These are phyloP conservation scores for Exutisphaerella laricina DNA, from an alignment of 2,329 filamentous ascomycete species.

Conservation along the genomic window DNA sequence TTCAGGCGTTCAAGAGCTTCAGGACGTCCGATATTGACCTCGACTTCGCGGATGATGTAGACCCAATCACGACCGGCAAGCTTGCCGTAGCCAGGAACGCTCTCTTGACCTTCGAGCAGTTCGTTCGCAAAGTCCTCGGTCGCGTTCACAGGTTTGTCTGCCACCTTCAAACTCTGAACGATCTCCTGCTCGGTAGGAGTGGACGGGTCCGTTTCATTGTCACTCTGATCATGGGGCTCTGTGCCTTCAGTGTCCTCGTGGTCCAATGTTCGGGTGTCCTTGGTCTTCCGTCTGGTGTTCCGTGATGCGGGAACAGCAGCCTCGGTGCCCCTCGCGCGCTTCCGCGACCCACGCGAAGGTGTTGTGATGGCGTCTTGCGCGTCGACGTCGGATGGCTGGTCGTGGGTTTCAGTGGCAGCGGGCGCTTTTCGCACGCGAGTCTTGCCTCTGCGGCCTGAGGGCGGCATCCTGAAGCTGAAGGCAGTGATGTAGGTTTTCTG, in stretches of 20 bases:
- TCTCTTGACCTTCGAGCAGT: constrained; percentile 42
- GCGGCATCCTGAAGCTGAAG: constrained; percentile 27
- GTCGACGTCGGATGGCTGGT: constrained; percentile 36
- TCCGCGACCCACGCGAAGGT: constrained; percentile 44
- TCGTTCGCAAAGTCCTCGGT: constrained; percentile 52
- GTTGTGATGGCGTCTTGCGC: constrained; percentile 46
- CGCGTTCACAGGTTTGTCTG: constrained; percentile 50
- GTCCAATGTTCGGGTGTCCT: constrained; percentile 29
- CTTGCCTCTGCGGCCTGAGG: constrained; percentile 32
- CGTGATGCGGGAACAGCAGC: constrained; percentile 24
- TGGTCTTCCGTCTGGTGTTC: constrained; percentile 32
- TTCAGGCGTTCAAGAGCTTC: constrained; percentile 31
- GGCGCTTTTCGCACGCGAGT: constrained; percentile 29
- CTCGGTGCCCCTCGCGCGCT: constrained; percentile 35
- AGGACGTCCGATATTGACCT: constrained; percentile 68
- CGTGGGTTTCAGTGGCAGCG: constrained; percentile 23
- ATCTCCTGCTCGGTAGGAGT: constrained; percentile 40
- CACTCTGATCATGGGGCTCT: constrained; percentile 35
- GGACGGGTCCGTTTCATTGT: constrained; percentile 35
- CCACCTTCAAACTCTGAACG: constrained; percentile 39
- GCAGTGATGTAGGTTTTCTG: no score
- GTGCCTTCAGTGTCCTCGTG: constrained; percentile 36
- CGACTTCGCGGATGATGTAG: constrained; percentile 72
- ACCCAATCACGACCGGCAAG: constrained; percentile 78
- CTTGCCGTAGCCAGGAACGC: constrained; percentile 66